Base-by-base conservation (phyloP, 1,284 basidiomycete genomes). In the Cutaneotrichosporon sp. region DNA sequence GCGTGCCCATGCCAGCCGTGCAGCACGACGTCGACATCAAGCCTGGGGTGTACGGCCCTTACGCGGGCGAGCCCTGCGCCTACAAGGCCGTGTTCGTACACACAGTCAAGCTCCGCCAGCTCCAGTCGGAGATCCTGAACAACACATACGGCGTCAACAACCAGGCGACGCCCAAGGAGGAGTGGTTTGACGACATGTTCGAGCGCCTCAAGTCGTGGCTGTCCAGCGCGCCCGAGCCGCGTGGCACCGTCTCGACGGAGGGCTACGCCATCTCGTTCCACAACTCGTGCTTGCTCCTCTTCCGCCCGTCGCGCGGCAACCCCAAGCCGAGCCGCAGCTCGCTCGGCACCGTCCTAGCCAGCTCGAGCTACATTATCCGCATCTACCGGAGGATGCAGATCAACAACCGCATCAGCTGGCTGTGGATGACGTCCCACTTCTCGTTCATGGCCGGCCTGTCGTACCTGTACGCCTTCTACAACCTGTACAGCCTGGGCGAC, bases 201-300 rank as follows among this genome's bases (percentile, higher is more conserved):
- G 77, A 77, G 50, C 61, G 76, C 34, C 68, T 81, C 38, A 79
- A 80, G 63, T 60, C 65, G 13, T 81, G 80, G 80, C 65, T 80
- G 36, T 69, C 72, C 9, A 72, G 70, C 6, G 69, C 75, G 14
- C 80, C 80, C 3, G 78, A 79, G 45, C 78, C 79, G 0, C 75
- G 76, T 56, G 78, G 78, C 13, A 76, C 78, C 3, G 74, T 78
- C 2, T 79, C 77, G 10, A 72, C 74, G 0, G 80, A 80, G 62
- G 79, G 78, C 13, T 81, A 76, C 64, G 79, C 79, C 1, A 78
- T 81, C 53, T 73, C 73, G 43, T 81, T 80, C 68, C 80, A 81
- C 65, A 81, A 81, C 64, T 78, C 78, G 25, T 76, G 74, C n/a
- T 63, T 81, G 8, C 64, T 81, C 18, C 71, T 81, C 4, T 81